Conservation (phyloP, 2,329 filamentous ascomycete genomes). For the Aspergillus felis region DNA sequence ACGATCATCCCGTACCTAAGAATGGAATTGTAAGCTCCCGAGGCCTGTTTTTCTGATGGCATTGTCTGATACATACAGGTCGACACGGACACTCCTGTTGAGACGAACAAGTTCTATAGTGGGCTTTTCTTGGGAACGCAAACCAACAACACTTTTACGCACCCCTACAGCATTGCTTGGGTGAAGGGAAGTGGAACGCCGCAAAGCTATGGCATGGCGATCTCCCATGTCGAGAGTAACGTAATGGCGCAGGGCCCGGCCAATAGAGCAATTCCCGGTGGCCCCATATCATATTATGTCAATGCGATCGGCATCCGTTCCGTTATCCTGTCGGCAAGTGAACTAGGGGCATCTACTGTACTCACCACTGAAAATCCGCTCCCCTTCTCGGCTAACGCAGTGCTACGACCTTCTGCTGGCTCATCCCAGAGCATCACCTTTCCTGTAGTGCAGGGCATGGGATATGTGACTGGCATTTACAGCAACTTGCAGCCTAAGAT, state of each 20-base stretch:
- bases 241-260: slow-evolving; percentile 64
- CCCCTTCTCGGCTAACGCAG: slow-evolving; percentile 62
- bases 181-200: slow-evolving; percentile 59
- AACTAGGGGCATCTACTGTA: slow-evolving; percentile 61
- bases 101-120: slow-evolving; percentile 62
- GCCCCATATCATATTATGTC: slow-evolving; percentile 67
- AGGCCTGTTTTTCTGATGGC: neutral
- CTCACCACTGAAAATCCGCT: slow-evolving; percentile 52
- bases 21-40: slow-evolving; percentile 33
- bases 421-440: slow-evolving; percentile 64
- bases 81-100: slow-evolving; percentile 32
- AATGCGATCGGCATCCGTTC: slow-evolving; percentile 81
- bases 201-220: slow-evolving; percentile 70
- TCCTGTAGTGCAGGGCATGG: slow-evolving; percentile 85
- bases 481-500: slow-evolving; percentile 66
- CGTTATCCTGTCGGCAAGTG: slow-evolving; percentile 71
- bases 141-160: slow-evolving; percentile 64
- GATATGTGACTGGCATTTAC: slow-evolving; percentile 77
- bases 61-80: slow-evolving; percentile 21
- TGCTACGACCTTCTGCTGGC: slow-evolving; percentile 55
- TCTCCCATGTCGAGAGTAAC: slow-evolving; percentile 67
- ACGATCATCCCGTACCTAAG: slow-evolving; percentile 42
- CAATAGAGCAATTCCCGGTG: slow-evolving; percentile 48
- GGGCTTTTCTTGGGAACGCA: slow-evolving; percentile 78
- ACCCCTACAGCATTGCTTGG: slow-evolving; percentile 71